Evolutionary conservation across 2,329 filamentous ascomycete species (phyloP), one percentile per base, ranked within the genome.

Genomic region (Chalaropsis thielavioides): DNA sequence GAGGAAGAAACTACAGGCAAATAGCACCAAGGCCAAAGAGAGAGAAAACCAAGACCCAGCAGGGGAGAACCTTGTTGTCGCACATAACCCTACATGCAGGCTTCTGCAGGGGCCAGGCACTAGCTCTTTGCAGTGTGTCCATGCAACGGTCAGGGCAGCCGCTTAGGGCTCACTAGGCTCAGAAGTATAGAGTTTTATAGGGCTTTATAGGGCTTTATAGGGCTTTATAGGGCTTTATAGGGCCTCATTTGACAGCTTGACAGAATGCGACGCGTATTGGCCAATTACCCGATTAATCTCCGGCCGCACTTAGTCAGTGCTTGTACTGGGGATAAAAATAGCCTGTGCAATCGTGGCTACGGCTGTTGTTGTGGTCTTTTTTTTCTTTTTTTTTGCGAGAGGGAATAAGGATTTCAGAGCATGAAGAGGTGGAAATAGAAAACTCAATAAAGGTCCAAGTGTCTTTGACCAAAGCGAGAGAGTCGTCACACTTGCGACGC

Each of bases 201-300:
- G 41, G 41, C 41, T 7, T 43, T 43, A 43, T 43, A 43, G 13
- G 41, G 41, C 41, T 3, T n/a, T 13, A 43, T 31, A 31, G 31
- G 31, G 31, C 31, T 2, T 31, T 24, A 19, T 22, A 49, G 44
- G 44, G 7, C 44, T 8, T 49, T 58, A 35, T 46, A 58, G 27
- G 24, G n/a, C 24, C 15, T 6, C 22, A 58, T 19, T 58, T 58
- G 54, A 58, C 54, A 58, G 27, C 17, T 58, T 58, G 54, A 35
- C 31, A 38, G 54, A 38, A 58, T 35, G 46, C 46, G 46, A 51
- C 22, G 46, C 46, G 46, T 51, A 2, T 27, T 51, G 46, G 10
- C 22, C 31, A 58, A 38, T 38, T 58, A 58, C 54, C 54, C 54
- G 54, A 38, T 35, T 58, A 58, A 58, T n/a, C n/a, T 58, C 54